A percentile compares a stretch with the other conserved stretches of the same genome.
These are phyloP conservation scores for Pyricularia sp. DNA, from an alignment of 2,329 filamentous ascomycete genomes.

Conservation along the genomic window DNA sequence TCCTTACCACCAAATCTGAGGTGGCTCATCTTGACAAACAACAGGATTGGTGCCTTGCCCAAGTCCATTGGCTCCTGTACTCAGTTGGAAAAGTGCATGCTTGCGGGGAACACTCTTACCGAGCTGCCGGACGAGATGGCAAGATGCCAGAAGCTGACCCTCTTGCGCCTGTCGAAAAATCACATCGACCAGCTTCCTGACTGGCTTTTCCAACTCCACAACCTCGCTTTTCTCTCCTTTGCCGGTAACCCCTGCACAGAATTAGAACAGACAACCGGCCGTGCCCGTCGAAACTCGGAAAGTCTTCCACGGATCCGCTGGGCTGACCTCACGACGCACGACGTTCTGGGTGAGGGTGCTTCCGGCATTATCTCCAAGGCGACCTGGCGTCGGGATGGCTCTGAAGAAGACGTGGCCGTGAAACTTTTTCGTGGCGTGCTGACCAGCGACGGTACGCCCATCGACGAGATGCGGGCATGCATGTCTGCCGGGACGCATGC, in stretches of 20 bases:
- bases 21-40: constrained; percentile 40
- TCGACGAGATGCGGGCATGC: constrained; percentile 38
- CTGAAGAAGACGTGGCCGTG: constrained; percentile 30
- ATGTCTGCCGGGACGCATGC: constrained; percentile 34
- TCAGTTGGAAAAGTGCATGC: constrained; percentile 36
- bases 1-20: constrained; percentile 29
- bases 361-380: constrained; percentile 36
- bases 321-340: constrained; percentile 27
- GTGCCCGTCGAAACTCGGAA: constrained; percentile 7
- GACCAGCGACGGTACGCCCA: constrained; percentile 35
- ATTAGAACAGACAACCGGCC: constrained; percentile 8
- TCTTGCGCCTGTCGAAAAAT: constrained; percentile 35
- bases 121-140: constrained; percentile 30
- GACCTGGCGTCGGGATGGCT: constrained; percentile 20
- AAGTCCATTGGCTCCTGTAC: constrained; percentile 30
- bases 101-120: constrained; percentile 34
- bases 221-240: constrained; percentile 36
- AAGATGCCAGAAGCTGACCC: constrained; percentile 30
- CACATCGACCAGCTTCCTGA: constrained; percentile 24
- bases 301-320: constrained; percentile 28
- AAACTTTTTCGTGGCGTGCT: constrained; percentile 38
- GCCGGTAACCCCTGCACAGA: constrained; percentile 35
- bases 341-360: constrained; percentile 32
- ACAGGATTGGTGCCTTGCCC: constrained; percentile 28
- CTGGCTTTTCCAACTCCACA: constrained; percentile 34